Percentiles rank a stretch among this genome's conserved stretches.
Evolutionary conservation across 805 yeast genomes (phyloP).

Genomic region (Ogataea dorogensis): DNA sequence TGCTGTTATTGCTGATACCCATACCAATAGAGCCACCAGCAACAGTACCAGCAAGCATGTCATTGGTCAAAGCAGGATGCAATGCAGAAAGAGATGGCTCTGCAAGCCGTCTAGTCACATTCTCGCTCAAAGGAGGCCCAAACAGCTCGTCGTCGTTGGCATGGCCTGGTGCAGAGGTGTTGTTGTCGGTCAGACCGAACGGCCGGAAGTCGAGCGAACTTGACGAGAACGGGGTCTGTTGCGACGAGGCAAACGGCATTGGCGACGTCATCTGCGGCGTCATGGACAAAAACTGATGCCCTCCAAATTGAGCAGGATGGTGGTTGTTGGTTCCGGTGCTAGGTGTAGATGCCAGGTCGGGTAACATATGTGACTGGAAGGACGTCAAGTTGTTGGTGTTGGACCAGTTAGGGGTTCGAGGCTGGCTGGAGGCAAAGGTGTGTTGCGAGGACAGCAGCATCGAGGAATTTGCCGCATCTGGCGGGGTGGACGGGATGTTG

Average conservation of each 20-base stretch:
- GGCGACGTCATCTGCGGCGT: slow-evolving; percentile 24
- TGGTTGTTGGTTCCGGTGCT: no score
- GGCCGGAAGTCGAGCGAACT: slow-evolving; percentile 22
- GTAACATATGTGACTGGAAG: slow-evolving; percentile 20
- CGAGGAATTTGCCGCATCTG: slow-evolving; percentile 23
- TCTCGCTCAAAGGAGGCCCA: slow-evolving; percentile 28
- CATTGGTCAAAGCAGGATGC: slow-evolving; percentile 29
- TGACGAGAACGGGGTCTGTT: slow-evolving; percentile 24
- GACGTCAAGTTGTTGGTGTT: slow-evolving; percentile 17
- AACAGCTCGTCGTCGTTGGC: slow-evolving; percentile 12
- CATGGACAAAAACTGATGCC: slow-evolving; percentile 22
- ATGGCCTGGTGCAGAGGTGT: slow-evolving; percentile 10
- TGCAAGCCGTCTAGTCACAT: slow-evolving; percentile 39
- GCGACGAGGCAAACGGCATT: slow-evolving; percentile 19
- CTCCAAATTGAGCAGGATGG: slow-evolving; percentile 11
- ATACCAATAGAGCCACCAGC: slow-evolving; percentile 31
- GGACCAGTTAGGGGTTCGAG: slow-evolving; percentile 39
- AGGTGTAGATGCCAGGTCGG: slow-evolving; percentile 26
- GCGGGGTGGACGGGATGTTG: slow-evolving; percentile 30
- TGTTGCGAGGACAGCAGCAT: slow-evolving; percentile 15
- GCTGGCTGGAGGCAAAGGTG: slow-evolving; percentile 21
- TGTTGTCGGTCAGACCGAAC: slow-evolving; percentile 23
- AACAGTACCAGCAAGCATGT: slow-evolving; percentile 27
- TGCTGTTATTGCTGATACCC: slow-evolving; percentile 21
- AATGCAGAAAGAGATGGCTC: slow-evolving; percentile 23